Percentiles rank a stretch among this genome's conserved stretches.
phyloP scores from a whole-genome alignment of 2,329 filamentous ascomycete species.

The Colletotrichum viniferum region DNA sequence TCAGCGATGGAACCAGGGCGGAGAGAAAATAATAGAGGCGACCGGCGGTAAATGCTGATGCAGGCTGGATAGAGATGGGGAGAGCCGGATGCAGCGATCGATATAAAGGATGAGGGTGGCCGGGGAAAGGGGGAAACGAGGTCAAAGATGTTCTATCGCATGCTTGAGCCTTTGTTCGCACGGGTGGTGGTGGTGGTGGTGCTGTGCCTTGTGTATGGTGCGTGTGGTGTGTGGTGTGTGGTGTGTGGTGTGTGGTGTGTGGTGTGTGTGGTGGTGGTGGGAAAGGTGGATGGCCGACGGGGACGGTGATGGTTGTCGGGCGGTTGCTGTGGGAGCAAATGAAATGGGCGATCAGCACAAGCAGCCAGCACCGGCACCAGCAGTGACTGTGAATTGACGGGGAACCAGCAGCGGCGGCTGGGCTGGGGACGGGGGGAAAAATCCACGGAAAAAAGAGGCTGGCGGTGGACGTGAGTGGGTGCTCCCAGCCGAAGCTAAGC shows the following conservation, averaged over 20 bases:
- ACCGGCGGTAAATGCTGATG: background rate
- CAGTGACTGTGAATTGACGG: background rate
- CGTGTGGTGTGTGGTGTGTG: background rate
- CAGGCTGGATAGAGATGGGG: background rate
- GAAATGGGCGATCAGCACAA: background rate
- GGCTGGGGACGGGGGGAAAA: background rate
- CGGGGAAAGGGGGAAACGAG: background rate
- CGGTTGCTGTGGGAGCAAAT: slow-evolving; percentile 23
- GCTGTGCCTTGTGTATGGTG: background rate
- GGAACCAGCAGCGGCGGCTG: background rate
- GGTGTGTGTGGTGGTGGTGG: background rate
- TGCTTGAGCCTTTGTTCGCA: slow-evolving; percentile 16
- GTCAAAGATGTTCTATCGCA: slow-evolving; percentile 7
- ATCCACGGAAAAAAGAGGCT: slow-evolving; percentile 7
- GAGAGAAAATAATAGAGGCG: background rate
- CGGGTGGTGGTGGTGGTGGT: background rate
- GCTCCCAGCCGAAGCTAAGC: background rate
- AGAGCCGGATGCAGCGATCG: background rate
- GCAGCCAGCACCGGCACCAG: background rate
- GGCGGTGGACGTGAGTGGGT: background rate
- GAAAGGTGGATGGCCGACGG: background rate
- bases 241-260: background rate
- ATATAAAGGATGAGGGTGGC: background rate
- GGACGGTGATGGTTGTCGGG: slow-evolving; percentile 17
- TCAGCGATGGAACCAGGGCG: slow-evolving; percentile 12